These are phyloP conservation scores for Cyclostephanos tholiformis DNA, from an alignment of 108 stramenopile genomes.

Conservation along the genomic window DNA sequence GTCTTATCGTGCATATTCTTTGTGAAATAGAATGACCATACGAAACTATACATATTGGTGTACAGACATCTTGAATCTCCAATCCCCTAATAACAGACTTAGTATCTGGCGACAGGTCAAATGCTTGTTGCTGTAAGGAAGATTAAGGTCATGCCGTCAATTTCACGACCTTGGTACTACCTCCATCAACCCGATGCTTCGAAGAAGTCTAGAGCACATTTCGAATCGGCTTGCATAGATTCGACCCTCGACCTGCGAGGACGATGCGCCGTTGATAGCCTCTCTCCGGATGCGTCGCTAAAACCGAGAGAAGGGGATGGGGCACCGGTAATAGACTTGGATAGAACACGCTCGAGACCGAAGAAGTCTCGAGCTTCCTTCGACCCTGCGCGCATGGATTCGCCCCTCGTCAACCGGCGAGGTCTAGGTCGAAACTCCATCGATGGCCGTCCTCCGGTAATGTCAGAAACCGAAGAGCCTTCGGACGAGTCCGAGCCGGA, in stretches of 20 bases:
- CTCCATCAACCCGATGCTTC: too few relatives aligned
- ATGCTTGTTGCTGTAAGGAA: too few relatives aligned
- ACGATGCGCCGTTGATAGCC: neutral
- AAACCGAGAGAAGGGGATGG: neutral
- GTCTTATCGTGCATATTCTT: too few relatives aligned
- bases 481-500: too few relatives aligned
- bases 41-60: neutral
- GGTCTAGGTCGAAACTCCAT: too few relatives aligned
- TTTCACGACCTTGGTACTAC: neutral
- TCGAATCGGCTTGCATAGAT: neutral
- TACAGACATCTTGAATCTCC: neutral
- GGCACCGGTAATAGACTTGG: neutral
- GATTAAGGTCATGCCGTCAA: too few relatives aligned
- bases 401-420: too few relatives aligned
- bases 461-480: too few relatives aligned
- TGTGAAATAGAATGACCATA: too few relatives aligned
- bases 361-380: too few relatives aligned
- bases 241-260: neutral
- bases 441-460: too few relatives aligned
- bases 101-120: neutral
- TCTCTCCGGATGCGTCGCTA: neutral
- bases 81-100: neutral
- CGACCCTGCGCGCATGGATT: too few relatives aligned
- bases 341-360: slow-evolving; percentile 2
- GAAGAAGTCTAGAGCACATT: neutral